Evolutionary conservation across 257 asterid species (phyloP).

Genomic region (Jacaranda copaia): DNA sequence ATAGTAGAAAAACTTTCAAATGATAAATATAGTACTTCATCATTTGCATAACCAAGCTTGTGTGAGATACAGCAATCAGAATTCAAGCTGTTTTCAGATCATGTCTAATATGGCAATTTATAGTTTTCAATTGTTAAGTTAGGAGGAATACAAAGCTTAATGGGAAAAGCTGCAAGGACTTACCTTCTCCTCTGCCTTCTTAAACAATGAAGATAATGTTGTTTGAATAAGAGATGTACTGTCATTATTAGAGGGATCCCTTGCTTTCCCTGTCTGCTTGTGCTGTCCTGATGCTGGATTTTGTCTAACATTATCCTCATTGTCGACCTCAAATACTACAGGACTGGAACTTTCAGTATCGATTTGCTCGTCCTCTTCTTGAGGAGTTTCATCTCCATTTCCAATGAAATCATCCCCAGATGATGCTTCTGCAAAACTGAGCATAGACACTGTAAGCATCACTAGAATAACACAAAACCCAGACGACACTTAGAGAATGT

Average conservation of each 20-base stretch:
- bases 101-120: conserved; percentile 15
- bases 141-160: conserved; percentile 13
- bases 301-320: conserved; percentile 46
- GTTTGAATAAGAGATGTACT: conserved; percentile 71
- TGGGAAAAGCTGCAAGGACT: conserved; percentile 31
- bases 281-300: conserved; percentile 44
- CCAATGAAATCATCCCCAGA: conserved; percentile 66
- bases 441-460: conserved; percentile 30
- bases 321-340: conserved; percentile 47
- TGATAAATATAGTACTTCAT: not conserved
- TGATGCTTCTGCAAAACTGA: conserved; percentile 76
- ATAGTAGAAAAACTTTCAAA: not conserved
- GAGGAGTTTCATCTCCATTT: conserved; percentile 51
- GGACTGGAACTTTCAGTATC: conserved; percentile 35
- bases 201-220: conserved; percentile 76
- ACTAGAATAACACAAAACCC: conserved; percentile 19
- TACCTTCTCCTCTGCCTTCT: conserved; percentile 85
- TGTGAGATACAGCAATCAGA: conserved; percentile 14
- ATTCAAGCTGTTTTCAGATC: conserved; percentile 9
- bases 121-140: conserved; percentile 26
- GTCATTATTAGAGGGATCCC: conserved; percentile 48
- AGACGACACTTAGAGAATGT: conserved; percentile 18
- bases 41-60: conserved; percentile 24
- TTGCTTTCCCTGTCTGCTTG: conserved; percentile 47
- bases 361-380: conserved; percentile 54